Evolutionary conservation across 2,329 filamentous ascomycete genomes (phyloP).

Genomic region (Pestalotiopsis sp.): DNA sequence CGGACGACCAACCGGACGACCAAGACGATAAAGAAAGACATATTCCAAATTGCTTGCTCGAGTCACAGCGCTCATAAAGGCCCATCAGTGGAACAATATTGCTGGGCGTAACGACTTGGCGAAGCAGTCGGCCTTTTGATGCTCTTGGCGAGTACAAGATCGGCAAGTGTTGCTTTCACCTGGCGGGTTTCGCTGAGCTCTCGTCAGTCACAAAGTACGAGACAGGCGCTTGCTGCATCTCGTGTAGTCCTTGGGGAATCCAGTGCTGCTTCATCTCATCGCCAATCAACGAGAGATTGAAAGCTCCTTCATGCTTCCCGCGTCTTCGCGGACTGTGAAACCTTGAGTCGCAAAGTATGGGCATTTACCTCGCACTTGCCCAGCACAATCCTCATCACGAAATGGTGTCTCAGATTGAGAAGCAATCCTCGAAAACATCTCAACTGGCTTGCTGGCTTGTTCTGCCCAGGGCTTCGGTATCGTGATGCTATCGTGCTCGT

Average conservation of each 20-base stretch:
- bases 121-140: constrained; percentile 28
- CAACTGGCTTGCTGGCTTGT: neutral
- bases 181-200: neutral
- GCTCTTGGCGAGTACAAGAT: constrained; percentile 28
- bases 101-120: constrained; percentile 23
- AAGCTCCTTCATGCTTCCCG: neutral
- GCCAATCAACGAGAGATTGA: neutral
- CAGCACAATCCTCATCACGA: neutral
- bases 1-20: neutral
- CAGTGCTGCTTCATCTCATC: neutral
- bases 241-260: neutral
- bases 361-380: neutral
- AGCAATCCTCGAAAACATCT: neutral
- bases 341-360: neutral
- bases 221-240: neutral
- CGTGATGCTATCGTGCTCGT: neutral
- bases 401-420: neutral
- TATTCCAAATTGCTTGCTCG: constrained; percentile 19
- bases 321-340: neutral
- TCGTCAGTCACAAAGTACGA: neutral
- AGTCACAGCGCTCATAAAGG: constrained; percentile 10
- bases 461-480: neutral
- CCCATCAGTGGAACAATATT: constrained; percentile 17
- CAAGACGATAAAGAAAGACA: constrained; percentile 11
- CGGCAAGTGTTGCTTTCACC: constrained; percentile 18